A percentile compares a stretch with the other conserved stretches of the same genome.
Evolutionary conservation across 108 stramenopile species (phyloP).

Genomic region (Thalassiosira profunda): DNA sequence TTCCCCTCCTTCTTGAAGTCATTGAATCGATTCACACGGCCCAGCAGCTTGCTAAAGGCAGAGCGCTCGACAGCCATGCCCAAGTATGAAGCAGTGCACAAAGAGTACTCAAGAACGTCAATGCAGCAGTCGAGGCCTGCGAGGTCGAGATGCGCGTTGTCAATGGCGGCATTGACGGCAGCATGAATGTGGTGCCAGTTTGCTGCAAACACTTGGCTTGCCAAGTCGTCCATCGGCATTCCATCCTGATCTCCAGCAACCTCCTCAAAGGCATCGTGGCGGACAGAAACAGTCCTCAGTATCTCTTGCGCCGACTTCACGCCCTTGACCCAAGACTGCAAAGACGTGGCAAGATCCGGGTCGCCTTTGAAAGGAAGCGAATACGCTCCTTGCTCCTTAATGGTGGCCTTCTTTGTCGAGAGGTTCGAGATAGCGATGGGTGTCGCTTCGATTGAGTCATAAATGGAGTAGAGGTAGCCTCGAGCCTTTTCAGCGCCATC

Average conservation of each 20-base stretch:
- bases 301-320: constrained; percentile 77
- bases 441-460: constrained; percentile 78
- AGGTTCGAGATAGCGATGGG: constrained; percentile 58
- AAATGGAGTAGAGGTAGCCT: constrained; percentile 79
- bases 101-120: constrained; percentile 77
- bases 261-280: constrained; percentile 51
- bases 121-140: constrained; percentile 67
- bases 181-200: constrained; percentile 86
- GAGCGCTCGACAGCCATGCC: constrained; percentile 73
- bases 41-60: constrained; percentile 80
- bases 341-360: constrained; percentile 29
- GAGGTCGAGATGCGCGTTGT: constrained; percentile 79
- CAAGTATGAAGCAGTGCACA: constrained; percentile 84
- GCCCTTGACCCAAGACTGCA: constrained; percentile 57
- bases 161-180: constrained; percentile 67
- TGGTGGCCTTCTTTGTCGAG: constrained; percentile 8
- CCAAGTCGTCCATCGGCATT: constrained; percentile 37
- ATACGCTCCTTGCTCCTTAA: constrained; percentile 10
- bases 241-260: constrained; percentile 51
- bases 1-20: constrained; percentile 45
- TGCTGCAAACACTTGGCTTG: constrained; percentile 53
- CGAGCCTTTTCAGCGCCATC: constrained; percentile 70
- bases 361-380: constrained; percentile 41
- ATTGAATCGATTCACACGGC: constrained; percentile 68
- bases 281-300: constrained; percentile 71